Evolutionary conservation across 2,329 filamentous ascomycete genomes (phyloP).

Genomic region (Curvularia lunata): DNA sequence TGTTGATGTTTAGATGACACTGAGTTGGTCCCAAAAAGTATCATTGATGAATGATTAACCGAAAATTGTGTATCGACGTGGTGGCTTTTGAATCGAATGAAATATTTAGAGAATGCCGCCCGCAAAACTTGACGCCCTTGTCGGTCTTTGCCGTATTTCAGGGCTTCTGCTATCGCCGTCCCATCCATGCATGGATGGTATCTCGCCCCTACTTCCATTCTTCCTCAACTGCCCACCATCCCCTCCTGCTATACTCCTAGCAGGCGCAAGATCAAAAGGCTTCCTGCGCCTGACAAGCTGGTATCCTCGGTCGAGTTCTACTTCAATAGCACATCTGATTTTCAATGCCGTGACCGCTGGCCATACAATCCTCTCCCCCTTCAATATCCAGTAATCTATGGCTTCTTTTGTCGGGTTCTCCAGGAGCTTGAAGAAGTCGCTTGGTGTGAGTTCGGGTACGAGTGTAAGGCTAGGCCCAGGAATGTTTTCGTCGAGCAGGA

Average conservation of each 20-base stretch:
- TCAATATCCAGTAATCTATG: slow-evolving; percentile 82
- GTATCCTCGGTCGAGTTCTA: slow-evolving; percentile 85
- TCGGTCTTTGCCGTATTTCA: slow-evolving; percentile 22
- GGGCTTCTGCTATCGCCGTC: slow-evolving; percentile 16
- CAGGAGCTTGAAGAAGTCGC: slow-evolving; percentile 79
- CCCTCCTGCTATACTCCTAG: slow-evolving; percentile 16
- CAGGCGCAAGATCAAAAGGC: slow-evolving; percentile 44
- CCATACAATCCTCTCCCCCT: slow-evolving; percentile 89
- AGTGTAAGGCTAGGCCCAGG: slow-evolving; percentile 80
- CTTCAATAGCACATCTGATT: slow-evolving; percentile 83
- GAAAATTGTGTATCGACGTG: background rate
- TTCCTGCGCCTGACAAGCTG: slow-evolving; percentile 71
- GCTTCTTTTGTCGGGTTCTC: slow-evolving; percentile 79
- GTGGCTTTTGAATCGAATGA: background rate
- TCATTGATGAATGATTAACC: background rate
- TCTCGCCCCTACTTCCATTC: slow-evolving; percentile 32
- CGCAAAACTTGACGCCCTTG: slow-evolving; percentile 41
- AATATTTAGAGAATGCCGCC: slow-evolving; percentile 13
- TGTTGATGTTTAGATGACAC: background rate
- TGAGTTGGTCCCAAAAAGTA: background rate
- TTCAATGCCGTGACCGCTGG: slow-evolving; percentile 82
- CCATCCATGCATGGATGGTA: slow-evolving; percentile 16
- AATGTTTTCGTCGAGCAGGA: slow-evolving; percentile 82
- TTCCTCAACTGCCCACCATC: slow-evolving; percentile 26
- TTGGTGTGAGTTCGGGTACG: slow-evolving; percentile 75